Evolutionary conservation across 2,329 filamentous ascomycete genomes (phyloP).

Genomic region (Alternaria angustiovoidea): DNA sequence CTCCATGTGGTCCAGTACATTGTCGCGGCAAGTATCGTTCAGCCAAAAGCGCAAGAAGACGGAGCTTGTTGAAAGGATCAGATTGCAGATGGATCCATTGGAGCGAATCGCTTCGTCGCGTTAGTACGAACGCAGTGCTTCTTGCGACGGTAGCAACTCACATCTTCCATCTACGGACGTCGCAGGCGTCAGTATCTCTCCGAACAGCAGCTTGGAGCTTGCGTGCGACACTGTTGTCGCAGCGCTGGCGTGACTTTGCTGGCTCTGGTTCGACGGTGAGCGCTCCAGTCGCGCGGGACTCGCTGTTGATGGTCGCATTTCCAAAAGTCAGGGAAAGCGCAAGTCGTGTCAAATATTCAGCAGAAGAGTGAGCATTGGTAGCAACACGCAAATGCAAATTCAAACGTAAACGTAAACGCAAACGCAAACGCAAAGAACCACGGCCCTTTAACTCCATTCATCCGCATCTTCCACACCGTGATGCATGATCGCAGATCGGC

Average conservation of each 20-base stretch:
- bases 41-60: conserved; percentile 61
- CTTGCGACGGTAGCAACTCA: conserved; percentile 31
- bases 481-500: conserved; percentile 22
- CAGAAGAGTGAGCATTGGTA: too few species aligned
- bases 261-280: conserved; percentile 48
- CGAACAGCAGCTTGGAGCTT: conserved; percentile 57
- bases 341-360: too few species aligned
- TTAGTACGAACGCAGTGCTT: conserved; percentile 25
- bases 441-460: conserved; percentile 27
- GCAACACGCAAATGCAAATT: neutral
- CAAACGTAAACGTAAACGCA: conserved; percentile 27
- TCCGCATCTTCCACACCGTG: conserved; percentile 40
- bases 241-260: conserved; percentile 43
- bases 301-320: conserved; percentile 16
- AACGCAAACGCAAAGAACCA: conserved; percentile 22
- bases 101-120: conserved; percentile 51
- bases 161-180: conserved; percentile 49
- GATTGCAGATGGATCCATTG: conserved; percentile 58
- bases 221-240: conserved; percentile 48
- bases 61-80: conserved; percentile 58
- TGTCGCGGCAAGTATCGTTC: conserved; percentile 57
- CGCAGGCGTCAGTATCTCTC: conserved; percentile 57
- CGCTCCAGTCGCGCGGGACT: conserved; percentile 49
- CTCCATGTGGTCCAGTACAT: conserved; percentile 54
- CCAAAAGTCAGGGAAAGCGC: conserved; percentile 15